Evolutionary conservation across 192 early-diverging fungal genomes (phyloP), one percentile per base, ranked within the genome.

Genomic region (Obelidium mucronatum): DNA sequence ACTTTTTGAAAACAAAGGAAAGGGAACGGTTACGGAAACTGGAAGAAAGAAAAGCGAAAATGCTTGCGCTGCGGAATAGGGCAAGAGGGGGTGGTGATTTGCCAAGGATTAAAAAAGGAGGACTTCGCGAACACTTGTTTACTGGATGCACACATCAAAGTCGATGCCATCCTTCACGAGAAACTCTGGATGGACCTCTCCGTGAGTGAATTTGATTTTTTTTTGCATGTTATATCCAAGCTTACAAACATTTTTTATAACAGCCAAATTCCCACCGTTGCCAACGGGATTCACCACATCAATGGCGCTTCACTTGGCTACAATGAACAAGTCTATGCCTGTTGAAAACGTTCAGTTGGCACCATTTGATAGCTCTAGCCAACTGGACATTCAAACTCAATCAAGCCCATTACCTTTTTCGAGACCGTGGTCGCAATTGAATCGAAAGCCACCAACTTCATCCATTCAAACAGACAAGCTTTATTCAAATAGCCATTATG

Each of bases 121-220:
- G 58, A 30, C 24, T 59, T 19, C 36, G 56, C 37, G 56, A 34
- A 36, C 44, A 48, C 19, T 48, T 48, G 26, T 77, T 70, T 40
- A 70, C 67, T 31, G 86, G 86, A 22, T 48, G 61, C 36, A 87
- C 86, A 28, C 86, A 87, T 77, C 13, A 34, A 39, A 83, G 81
- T 69, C 42, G 64, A 2, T 87, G 86, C 64, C 86, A 87, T 59
- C 79, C 76, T 24, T 87, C 86, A 2, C 39, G 86, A 26, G 86
- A 87, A 40, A 78, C 80, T 15, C 53, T 87, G 24, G 82, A 87
- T 54, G 44, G 44, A 48, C 44, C 44, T 0, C 19, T 15, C n/a
- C n/a, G n/a, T n/a, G n/a, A n/a, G n/a, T n/a, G n/a, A n/a, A 64
- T 40, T 69, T 48, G 52, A 54, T 22, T 22, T 11, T 8, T 22